Evolutionary conservation across 2,329 filamentous ascomycete species (phyloP).

Genomic region (Exophiala spinifera): DNA sequence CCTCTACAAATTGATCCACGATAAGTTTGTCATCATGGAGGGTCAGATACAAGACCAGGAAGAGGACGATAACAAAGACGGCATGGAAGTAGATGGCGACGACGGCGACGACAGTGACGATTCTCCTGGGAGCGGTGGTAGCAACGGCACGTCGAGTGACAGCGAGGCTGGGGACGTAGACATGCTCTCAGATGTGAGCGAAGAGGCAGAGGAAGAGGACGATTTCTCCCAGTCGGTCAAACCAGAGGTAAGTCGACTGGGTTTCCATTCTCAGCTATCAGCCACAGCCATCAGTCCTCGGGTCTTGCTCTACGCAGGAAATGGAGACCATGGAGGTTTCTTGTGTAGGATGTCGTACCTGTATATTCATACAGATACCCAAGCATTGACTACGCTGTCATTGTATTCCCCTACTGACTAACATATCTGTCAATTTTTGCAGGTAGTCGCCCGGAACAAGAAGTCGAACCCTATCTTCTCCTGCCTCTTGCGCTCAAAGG

Average conservation of each 20-base stretch:
- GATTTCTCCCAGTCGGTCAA: slow-evolving; percentile 21
- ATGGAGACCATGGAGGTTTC: no score
- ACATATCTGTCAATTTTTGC: background rate
- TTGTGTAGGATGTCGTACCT: background rate
- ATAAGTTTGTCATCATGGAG: slow-evolving; percentile 47
- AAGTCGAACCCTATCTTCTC: slow-evolving; percentile 37
- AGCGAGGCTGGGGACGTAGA: slow-evolving; percentile 1
- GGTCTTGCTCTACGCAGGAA: background rate
- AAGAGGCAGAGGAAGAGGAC: slow-evolving; percentile 7
- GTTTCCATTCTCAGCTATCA: background rate
- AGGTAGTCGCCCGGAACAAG: slow-evolving; percentile 35
- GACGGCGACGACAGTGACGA: slow-evolving; percentile 7
- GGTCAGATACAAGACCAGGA: slow-evolving; percentile 33
- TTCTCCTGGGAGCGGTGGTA: background rate
- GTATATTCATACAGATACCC: background rate
- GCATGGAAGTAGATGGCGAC: slow-evolving; percentile 29
- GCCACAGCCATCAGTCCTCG: background rate
- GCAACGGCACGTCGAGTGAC: background rate
- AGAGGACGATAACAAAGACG: slow-evolving; percentile 31
- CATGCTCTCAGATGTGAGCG: slow-evolving; percentile 2
- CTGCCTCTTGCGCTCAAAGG: slow-evolving; percentile 43
- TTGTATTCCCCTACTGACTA: background rate
- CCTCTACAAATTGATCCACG: slow-evolving; percentile 41
- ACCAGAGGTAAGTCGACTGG: slow-evolving; percentile 8
- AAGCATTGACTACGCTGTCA: background rate